Evolutionary conservation across 345 rosid genomes (phyloP).

Genomic region (Pugionium cornutum): DNA sequence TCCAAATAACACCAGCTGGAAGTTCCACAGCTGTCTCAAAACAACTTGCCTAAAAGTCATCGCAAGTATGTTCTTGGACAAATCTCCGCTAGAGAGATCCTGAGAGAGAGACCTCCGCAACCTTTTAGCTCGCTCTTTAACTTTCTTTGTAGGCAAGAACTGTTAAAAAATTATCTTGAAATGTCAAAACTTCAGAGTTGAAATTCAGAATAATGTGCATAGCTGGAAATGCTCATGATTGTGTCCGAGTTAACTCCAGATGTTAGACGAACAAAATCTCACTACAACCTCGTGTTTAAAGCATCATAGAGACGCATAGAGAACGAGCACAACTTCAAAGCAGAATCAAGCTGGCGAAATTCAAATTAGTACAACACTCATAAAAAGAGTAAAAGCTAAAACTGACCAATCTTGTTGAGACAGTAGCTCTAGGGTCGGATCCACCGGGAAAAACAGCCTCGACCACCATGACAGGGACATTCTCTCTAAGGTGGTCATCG

Average conservation of each 20-base stretch:
- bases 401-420: constrained; percentile 78
- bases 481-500: constrained; percentile 59
- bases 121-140: constrained; percentile 65
- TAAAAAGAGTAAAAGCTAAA: not conserved
- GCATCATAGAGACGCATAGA: not conserved
- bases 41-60: constrained; percentile 93
- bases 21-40: constrained; percentile 69
- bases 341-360: not conserved
- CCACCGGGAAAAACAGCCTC: constrained; percentile 81
- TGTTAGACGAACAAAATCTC: not conserved
- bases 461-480: constrained; percentile 69
- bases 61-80: constrained; percentile 69
- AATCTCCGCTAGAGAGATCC: constrained; percentile 48
- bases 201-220: constrained; percentile 18
- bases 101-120: constrained; percentile 47
- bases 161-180: constrained; percentile 30
- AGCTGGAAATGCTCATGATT: not conserved
- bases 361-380: not conserved
- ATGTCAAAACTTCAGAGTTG: constrained; percentile 11
- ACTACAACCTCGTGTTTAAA: not conserved
- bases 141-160: constrained; percentile 86
- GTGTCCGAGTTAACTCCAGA: not conserved
- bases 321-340: not conserved
- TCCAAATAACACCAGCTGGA: constrained; percentile 61
- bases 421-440: constrained; percentile 54